Evolutionary conservation across 1,284 basidiomycete genomes (phyloP).

Genomic region (Mycosarcoma mackinlayi): DNA sequence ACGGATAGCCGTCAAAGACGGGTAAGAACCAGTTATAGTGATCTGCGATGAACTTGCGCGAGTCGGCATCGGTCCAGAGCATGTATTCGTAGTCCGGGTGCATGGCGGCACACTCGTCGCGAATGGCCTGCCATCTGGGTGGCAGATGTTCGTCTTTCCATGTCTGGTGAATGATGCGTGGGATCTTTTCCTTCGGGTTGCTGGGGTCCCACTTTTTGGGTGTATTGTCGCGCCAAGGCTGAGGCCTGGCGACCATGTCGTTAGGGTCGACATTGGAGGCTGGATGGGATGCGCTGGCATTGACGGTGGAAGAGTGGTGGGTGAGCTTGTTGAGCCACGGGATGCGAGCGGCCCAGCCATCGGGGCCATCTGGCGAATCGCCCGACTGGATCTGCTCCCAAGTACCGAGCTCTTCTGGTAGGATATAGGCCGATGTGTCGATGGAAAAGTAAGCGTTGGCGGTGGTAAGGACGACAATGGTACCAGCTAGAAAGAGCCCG

Average conservation of each 20-base stretch:
- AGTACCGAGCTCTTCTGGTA: constrained; percentile 61
- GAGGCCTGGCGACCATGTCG: constrained; percentile 21
- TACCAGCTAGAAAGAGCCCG: constrained; percentile 86
- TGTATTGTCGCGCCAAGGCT: constrained; percentile 47
- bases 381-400: constrained; percentile 60
- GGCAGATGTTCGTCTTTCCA: constrained; percentile 94
- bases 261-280: constrained; percentile 11
- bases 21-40: constrained; percentile 92
- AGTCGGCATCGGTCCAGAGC: constrained; percentile 93
- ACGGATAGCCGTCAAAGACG: constrained; percentile 91
- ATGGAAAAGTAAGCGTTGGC: constrained; percentile 91
- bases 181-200: constrained; percentile 72
- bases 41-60: constrained; percentile 86
- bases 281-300: constrained; percentile 9
- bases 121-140: constrained; percentile 77
- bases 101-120: constrained; percentile 68
- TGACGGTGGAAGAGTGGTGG: constrained; percentile 1
- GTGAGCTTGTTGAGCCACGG: constrained; percentile 54
- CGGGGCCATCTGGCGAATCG: constrained; percentile 46
- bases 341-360: constrained; percentile 46
- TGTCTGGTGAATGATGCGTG: constrained; percentile 95
- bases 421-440: constrained; percentile 60
- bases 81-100: constrained; percentile 92
- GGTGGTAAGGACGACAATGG: constrained; percentile 88
- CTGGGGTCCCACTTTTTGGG: constrained; percentile 37